These are phyloP conservation scores for Ceratocystis eucalypticola DNA, from an alignment of 2,329 filamentous ascomycete species.

Conservation along the genomic window DNA sequence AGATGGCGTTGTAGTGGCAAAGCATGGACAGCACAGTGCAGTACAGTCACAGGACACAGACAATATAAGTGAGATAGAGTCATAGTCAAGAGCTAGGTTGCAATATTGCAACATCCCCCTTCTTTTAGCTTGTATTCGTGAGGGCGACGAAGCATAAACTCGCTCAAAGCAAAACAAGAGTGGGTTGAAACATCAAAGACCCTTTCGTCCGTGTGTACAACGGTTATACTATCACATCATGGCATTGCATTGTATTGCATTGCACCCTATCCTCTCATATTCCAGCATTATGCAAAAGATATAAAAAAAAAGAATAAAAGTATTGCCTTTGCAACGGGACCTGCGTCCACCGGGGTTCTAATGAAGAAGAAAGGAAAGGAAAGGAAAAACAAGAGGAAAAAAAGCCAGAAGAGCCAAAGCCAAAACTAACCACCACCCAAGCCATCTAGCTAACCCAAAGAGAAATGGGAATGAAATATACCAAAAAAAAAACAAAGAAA, in stretches of 20 bases:
- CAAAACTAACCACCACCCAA: too few species aligned
- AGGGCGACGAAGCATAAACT: too few species aligned
- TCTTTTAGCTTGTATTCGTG: background rate
- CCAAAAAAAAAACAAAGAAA: background rate
- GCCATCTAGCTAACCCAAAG: background rate
- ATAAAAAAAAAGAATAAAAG: background rate
- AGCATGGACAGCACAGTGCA: background rate
- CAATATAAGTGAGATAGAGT: background rate
- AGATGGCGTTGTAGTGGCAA: background rate
- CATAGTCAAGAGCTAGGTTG: background rate
- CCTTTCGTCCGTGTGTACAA: too few species aligned
- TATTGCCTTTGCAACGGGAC: background rate
- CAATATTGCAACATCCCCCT: background rate
- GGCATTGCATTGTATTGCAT: background rate
- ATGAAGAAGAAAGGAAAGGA: background rate
- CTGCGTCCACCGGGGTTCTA: constrained; percentile 4
- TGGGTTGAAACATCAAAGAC: too few species aligned
- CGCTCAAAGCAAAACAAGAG: too few species aligned
- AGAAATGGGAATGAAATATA: background rate
- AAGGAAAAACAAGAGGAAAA: constrained; percentile 1
- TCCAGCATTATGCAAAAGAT: background rate
- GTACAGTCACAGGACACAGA: background rate
- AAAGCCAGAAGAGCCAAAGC: background rate
- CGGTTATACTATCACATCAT: too few species aligned
- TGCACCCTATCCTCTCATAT: background rate